These are phyloP conservation scores for Gossypium gossypioides DNA, from an alignment of 441 rosid genomes.

Conservation along the genomic window DNA sequence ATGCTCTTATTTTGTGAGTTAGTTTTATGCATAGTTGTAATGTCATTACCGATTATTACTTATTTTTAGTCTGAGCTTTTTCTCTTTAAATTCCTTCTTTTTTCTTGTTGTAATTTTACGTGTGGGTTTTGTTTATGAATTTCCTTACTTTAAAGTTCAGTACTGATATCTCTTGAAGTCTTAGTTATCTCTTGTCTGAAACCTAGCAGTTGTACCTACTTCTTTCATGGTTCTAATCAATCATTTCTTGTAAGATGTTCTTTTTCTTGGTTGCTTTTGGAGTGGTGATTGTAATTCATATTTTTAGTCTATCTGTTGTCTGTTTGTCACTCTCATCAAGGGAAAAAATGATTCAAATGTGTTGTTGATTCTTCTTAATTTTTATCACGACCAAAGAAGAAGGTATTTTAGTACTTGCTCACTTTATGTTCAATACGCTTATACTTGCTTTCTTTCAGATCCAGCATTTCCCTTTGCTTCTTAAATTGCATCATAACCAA, in stretches of 20 bases:
- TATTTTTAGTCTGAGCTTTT: not conserved
- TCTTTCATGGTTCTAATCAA: not conserved
- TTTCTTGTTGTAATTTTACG: not conserved
- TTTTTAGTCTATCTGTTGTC: not conserved
- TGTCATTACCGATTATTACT: not conserved
- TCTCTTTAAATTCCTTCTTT: not conserved
- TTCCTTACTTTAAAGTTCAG: not conserved
- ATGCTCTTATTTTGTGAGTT: not conserved
- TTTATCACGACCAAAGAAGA: not conserved
- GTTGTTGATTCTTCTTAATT: not conserved
- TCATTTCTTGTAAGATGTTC: not conserved
- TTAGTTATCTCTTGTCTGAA: not conserved
- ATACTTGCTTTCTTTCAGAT: not conserved
- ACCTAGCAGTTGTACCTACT: not conserved
- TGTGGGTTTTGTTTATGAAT: not conserved
- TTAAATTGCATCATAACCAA: not conserved
- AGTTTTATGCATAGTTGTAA: not conserved
- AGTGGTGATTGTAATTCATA: not conserved
- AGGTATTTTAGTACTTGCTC: not conserved
- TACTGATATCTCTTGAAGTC: not conserved
- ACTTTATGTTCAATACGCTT: not conserved
- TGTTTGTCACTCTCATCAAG: not conserved
- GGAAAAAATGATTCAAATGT: not conserved
- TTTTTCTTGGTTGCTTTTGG: not conserved
- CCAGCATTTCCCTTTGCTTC: not conserved